Conservation (phyloP, 2,329 filamentous ascomycete species). For the Xylaria sp. region DNA sequence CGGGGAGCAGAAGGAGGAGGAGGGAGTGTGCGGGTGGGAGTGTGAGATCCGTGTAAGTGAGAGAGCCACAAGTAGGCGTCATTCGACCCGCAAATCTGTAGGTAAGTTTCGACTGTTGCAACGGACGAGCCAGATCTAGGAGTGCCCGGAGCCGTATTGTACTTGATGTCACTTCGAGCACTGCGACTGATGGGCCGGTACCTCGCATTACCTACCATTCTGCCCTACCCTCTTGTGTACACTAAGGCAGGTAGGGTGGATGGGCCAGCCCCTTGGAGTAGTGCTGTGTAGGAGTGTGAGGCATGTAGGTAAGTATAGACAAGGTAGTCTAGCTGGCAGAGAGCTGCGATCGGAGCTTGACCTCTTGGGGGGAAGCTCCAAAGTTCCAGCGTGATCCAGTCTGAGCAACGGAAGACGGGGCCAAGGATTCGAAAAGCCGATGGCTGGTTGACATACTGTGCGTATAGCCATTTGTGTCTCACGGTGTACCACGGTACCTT, state of each 20-base stretch:
- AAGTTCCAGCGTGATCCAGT: not conserved
- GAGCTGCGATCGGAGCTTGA: slow-evolving; percentile 31
- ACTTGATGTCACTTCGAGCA: slow-evolving; percentile 31
- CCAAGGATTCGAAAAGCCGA: slow-evolving; percentile 4
- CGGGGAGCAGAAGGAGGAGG: slow-evolving; percentile 3
- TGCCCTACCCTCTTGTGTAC: slow-evolving; percentile 1
- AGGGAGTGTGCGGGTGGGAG: slow-evolving; percentile 21
- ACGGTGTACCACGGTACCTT: slow-evolving; percentile 7
- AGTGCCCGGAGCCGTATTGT: slow-evolving; percentile 27
- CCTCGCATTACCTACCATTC: slow-evolving; percentile 31
- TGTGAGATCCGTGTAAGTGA: slow-evolving; percentile 24
- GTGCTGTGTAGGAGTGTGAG: not conserved
- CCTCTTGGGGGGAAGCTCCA: slow-evolving; percentile 9
- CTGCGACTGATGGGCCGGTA: slow-evolving; percentile 35
- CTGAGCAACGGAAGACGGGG: slow-evolving; percentile 22
- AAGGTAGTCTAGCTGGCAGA: not conserved
- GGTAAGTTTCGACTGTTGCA: slow-evolving; percentile 23
- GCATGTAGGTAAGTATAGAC: not conserved
- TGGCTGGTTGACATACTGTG: slow-evolving; percentile 24
- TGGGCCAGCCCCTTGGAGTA: slow-evolving; percentile 6
- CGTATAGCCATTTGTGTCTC: not conserved
- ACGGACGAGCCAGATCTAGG: slow-evolving; percentile 20
- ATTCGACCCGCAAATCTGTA: slow-evolving; percentile 30
- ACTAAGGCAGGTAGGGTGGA: too few relatives aligned
- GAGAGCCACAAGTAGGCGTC: slow-evolving; percentile 29